Conservation (phyloP, 2,329 filamentous ascomycete species). For the Neofusicoccum laricinum region DNA sequence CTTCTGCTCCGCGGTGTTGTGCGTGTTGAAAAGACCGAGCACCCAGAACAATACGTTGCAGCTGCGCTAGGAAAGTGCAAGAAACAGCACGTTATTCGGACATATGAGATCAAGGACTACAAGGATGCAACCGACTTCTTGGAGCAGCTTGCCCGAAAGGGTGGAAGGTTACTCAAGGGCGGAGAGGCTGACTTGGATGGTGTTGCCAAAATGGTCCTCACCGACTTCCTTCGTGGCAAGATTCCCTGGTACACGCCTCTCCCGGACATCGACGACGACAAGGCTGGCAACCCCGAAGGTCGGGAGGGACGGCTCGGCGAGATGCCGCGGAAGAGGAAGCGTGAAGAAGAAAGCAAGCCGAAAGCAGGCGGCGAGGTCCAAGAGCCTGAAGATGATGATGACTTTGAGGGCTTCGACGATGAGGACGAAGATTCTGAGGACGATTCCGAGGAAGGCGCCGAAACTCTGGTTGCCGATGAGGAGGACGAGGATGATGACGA, state of each 20-base stretch:
- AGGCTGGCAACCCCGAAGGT: slow-evolving; percentile 58
- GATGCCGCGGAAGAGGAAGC: slow-evolving; percentile 71
- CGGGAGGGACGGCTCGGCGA: slow-evolving; percentile 78
- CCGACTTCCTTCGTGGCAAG: slow-evolving; percentile 92
- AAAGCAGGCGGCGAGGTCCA: slow-evolving; percentile 41
- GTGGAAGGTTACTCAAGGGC: slow-evolving; percentile 79
- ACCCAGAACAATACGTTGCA: slow-evolving; percentile 93
- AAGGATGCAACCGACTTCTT: slow-evolving; percentile 77
- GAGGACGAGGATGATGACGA: slow-evolving; percentile 23
- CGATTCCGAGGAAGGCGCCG: slow-evolving; percentile 25
- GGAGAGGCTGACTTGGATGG: slow-evolving; percentile 95
- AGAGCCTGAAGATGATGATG: slow-evolving; percentile 24
- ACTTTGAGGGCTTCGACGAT: slow-evolving; percentile 19
- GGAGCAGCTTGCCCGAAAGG: slow-evolving; percentile 81
- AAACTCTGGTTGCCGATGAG: slow-evolving; percentile 22
- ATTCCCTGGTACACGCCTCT: slow-evolving; percentile 94
- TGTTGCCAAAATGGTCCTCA: slow-evolving; percentile 94
- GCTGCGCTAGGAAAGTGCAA: slow-evolving; percentile 79
- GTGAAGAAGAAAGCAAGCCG: slow-evolving; percentile 37
- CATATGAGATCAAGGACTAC: slow-evolving; percentile 78
- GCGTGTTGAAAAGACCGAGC: slow-evolving; percentile 91
- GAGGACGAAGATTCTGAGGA: slow-evolving; percentile 18
- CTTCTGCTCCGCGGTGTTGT: slow-evolving; percentile 89
- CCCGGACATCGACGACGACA: slow-evolving; percentile 53
- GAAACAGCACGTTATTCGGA: slow-evolving; percentile 83